Base-by-base conservation (phyloP, 2,329 filamentous ascomycete species). In the Colletotrichum endophyticum region DNA sequence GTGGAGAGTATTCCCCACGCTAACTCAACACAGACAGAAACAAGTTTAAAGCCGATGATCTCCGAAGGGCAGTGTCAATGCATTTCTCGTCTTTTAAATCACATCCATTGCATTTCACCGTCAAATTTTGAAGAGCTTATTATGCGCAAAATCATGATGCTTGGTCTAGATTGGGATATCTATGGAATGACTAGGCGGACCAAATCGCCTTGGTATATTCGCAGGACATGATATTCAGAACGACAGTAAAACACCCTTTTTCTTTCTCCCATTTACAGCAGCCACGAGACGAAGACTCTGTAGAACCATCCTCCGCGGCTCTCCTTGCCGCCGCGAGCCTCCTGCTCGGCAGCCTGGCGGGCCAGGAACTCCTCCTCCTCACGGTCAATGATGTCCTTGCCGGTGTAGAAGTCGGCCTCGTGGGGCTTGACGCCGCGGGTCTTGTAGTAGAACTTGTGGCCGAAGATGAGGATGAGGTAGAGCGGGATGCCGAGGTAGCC, bases 401-500 rank as follows among this genome's bases (percentile, higher is more conserved):
- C 94, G 1, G 90, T 90, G 86, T 90, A 95, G 77, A 95, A 90
- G 86, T 95, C 94, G 36, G 90, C 92, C 80, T 91, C 88, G 75
- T 89, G 85, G 1, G 93, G 86, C 77, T 88, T 87, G 69, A 94
- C 83, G 11, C 89, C 87, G 80, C 90, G 87, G 78, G 86, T 90
- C 84, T 89, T 88, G 70, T 87, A 91, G 74, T 84, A 78, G 75
- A 90, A 70, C 87, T 94, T 95, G 86, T 94, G 93, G 1, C 93
- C 94, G 75, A 92, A 91, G 81, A 95, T 91, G 82, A 94, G 88
- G 28, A 89, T 86, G 22, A 96, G 84, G 84, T 95, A 96, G 27
- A 96, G 84, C 2, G 94, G 94, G 79, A 96, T 95, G 67, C 94
- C 94, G 9, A 94, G 86, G 83, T 96, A 96, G 30, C 93, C 93